Base-by-base conservation (phyloP, 2,329 filamentous ascomycete genomes). In the Aspergillus quadricinctus region DNA sequence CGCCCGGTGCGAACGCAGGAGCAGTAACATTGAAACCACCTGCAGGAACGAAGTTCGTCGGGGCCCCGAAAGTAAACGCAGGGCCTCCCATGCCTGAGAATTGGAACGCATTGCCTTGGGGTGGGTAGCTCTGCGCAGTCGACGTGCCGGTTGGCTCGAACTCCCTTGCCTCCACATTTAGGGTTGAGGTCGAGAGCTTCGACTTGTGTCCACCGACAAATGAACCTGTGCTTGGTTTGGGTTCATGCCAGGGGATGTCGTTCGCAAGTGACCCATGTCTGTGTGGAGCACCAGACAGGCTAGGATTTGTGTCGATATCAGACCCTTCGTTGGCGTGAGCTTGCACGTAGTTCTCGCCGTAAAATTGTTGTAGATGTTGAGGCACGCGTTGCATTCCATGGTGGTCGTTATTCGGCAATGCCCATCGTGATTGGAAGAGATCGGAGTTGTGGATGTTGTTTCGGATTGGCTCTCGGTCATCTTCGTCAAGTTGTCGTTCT, bases 121-220 rank as follows among this genome's bases (percentile, higher is more conserved):
- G 79, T 2, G 78, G 71, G 57, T 76, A 75, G 45, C 69, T 69
- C 17, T 72, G 75, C 17, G 80, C 75, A 46, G 74, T 76, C 64
- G 83, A 83, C 2, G 79, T 76, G 17, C 76, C 75, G 37, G 73
- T 72, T 6, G 83, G 83, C 54, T 88, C 90, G 79, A 97, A 97
- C 67, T 94, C 90, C 49, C 92, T 89, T 0, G 93, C 93, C 60
- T 88, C 85, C 29, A 95, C 92, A 66, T 97, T 97, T 64, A 97
- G 82, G 63, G 87, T 92, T 0, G 91, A 90, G 46, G 87, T 73
- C 0, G 80, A 92, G 3, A 86, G 79, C 65, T 88, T 90, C 68
- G 86, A 88, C 19, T 79, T 81, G 66, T 92, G 88, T 61, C 82
- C 83, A 10, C 79, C 75, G 17, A 58, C 61, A 50, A 71, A 75